Evolutionary conservation across 768 basidiomycete genomes (phyloP).

Genomic region (Boletus subcaerulescens): DNA sequence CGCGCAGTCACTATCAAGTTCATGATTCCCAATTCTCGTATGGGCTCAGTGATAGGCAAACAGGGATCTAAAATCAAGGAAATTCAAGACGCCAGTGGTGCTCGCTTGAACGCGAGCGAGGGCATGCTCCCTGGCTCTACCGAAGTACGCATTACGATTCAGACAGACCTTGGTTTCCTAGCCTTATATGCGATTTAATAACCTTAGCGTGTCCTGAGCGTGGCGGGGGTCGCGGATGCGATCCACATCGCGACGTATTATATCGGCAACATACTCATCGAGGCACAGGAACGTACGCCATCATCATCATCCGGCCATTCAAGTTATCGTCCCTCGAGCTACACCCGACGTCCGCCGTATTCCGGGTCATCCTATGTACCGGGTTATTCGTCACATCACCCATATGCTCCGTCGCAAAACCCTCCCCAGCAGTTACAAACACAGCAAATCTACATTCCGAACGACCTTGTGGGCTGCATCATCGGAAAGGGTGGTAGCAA

Average conservation of each 20-base stretch:
- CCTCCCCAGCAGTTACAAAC: slow-evolving; percentile 81
- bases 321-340: slow-evolving; percentile 63
- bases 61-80: slow-evolving; percentile 98
- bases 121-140: slow-evolving; percentile 99
- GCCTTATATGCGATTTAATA: slow-evolving; percentile 15
- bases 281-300: slow-evolving; percentile 84
- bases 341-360: slow-evolving; percentile 46
- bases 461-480: slow-evolving; percentile 94
- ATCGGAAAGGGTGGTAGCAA: slow-evolving; percentile 98
- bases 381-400: slow-evolving; percentile 49
- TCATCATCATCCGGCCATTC: slow-evolving; percentile 47
- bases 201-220: slow-evolving; percentile 88
- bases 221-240: slow-evolving; percentile 97
- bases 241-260: slow-evolving; percentile 99
- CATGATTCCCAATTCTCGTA: slow-evolving; percentile 98
- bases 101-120: slow-evolving; percentile 93
- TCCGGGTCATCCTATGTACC: slow-evolving; percentile 68
- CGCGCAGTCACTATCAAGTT: slow-evolving; percentile 99
- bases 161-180: background rate
- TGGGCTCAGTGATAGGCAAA: slow-evolving; percentile 99
- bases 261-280: slow-evolving; percentile 95
- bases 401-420: slow-evolving; percentile 51
- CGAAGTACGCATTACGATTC: slow-evolving; percentile 58
- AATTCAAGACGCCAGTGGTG: slow-evolving; percentile 98
- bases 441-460: slow-evolving; percentile 98